Conservation (phyloP, 2,329 filamentous ascomycete genomes). For the Exophiala calicioides region DNA sequence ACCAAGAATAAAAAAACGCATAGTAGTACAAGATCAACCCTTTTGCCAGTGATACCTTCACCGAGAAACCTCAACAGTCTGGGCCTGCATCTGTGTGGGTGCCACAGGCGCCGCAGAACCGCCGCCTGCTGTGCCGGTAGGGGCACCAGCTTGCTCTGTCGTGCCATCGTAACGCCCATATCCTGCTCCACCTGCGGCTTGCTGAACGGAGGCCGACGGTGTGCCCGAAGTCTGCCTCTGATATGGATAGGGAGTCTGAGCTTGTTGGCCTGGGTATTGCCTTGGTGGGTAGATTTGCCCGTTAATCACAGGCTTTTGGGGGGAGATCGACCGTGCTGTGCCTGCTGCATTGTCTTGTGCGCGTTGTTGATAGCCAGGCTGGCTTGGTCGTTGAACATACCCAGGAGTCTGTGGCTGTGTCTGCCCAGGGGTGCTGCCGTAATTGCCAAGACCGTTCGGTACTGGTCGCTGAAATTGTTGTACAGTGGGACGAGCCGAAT, state of each 20-base stretch:
- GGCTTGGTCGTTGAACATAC: conserved; percentile 29
- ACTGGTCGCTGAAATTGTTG: conserved; percentile 44
- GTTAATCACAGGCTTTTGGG: conserved; percentile 28
- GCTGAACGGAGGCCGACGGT: conserved; percentile 10
- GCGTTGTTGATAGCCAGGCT: conserved; percentile 35
- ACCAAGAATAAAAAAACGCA: background rate
- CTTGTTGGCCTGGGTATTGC: conserved; percentile 12
- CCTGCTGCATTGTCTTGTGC: conserved; percentile 26
- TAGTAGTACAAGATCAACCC: background rate
- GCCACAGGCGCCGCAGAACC: conserved; percentile 5
- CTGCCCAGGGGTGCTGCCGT: conserved; percentile 13
- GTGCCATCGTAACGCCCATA: conserved; percentile 11
- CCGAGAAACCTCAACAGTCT: conserved; percentile 22
- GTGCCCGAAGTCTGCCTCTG: conserved; percentile 20
- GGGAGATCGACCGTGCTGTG: conserved; percentile 20
- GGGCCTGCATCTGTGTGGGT: conserved; percentile 4
- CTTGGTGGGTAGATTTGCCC: conserved; percentile 23
- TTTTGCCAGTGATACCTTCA: conserved; percentile 2
- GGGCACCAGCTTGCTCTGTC: background rate
- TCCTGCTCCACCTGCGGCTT: conserved; percentile 1
- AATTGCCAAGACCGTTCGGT: conserved; percentile 38
- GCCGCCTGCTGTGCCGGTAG: background rate
- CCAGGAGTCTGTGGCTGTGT: conserved; percentile 25
- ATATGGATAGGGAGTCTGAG: conserved; percentile 15
- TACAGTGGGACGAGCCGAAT: conserved; percentile 38